Conservation (phyloP, 441 rosid species). For the Populus trichocarpa region DNA sequence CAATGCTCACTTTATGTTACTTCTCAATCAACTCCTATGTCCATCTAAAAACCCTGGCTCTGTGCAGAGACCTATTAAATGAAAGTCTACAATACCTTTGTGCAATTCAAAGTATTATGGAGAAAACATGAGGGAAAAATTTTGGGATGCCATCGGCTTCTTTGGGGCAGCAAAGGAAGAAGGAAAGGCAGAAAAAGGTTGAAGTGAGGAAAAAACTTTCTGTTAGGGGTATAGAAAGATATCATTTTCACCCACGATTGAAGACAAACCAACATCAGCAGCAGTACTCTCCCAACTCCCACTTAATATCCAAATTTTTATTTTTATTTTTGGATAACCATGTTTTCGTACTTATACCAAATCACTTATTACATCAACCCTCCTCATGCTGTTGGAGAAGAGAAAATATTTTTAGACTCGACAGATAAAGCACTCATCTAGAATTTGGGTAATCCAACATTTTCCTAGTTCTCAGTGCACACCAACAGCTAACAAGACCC, state of each 20-base stretch:
- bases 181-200: not conserved
- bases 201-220: not conserved
- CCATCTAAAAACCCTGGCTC: not conserved
- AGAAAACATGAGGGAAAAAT: no score
- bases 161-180: not conserved
- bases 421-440: not conserved
- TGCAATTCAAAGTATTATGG: no score
- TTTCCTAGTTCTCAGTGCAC: not conserved
- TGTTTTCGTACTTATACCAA: not conserved
- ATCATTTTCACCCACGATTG: not conserved
- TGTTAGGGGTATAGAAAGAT: not conserved
- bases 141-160: no score
- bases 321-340: not conserved
- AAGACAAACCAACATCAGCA: not conserved
- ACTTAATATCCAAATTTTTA: not conserved
- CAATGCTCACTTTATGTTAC: not conserved
- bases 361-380: not conserved
- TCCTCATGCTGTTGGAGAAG: not conserved
- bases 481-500: not conserved
- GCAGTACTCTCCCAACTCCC: not conserved
- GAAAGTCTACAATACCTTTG: not conserved
- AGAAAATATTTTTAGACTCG: not conserved
- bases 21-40: not conserved
- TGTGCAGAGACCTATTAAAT: not conserved
- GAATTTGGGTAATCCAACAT: not conserved